Conservation (phyloP, 2,329 filamentous ascomycete species). For the Aspergillus fructus region DNA sequence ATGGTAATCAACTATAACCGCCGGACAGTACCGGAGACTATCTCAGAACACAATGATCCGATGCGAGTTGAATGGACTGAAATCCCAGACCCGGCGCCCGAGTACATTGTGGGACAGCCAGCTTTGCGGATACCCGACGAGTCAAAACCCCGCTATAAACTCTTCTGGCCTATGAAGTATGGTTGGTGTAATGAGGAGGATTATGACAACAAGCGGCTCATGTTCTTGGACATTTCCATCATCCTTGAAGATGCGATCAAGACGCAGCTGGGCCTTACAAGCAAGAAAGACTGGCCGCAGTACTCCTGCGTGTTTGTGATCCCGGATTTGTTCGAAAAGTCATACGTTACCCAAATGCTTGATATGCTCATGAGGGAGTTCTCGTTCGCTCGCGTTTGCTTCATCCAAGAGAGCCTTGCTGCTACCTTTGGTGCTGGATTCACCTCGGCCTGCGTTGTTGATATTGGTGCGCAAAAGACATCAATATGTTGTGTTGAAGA, state of each 20-base stretch:
- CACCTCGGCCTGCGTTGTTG: constrained; percentile 89
- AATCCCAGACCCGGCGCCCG: constrained; percentile 63
- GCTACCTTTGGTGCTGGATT: constrained; percentile 95
- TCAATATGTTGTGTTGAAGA: constrained; percentile 97
- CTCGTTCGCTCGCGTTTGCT: constrained; percentile 83
- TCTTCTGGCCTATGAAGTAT: constrained; percentile 86
- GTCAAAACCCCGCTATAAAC: constrained; percentile 83
- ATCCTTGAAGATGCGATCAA: constrained; percentile 84
- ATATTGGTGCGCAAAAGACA: constrained; percentile 95
- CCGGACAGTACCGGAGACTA: constrained; percentile 77
- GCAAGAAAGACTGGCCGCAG: constrained; percentile 78
- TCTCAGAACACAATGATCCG: constrained; percentile 92
- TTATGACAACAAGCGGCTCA: constrained; percentile 74
- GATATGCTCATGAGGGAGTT: constrained; percentile 87
- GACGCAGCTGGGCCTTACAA: constrained; percentile 75
- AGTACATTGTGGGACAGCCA: constrained; percentile 77
- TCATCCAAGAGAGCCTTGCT: constrained; percentile 94
- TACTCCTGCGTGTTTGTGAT: constrained; percentile 98
- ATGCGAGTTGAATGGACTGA: constrained; percentile 96
- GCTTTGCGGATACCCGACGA: constrained; percentile 86
- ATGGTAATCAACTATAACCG: constrained; percentile 93
- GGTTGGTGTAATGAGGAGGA: constrained; percentile 90
- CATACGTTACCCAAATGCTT: constrained; percentile 80
- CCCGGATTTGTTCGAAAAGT: constrained; percentile 93
- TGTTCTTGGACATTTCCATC: constrained; percentile 83